Evolutionary conservation across 164 flowering plant species (phyloP).

Genomic region (Cinnamomum micranthum): DNA sequence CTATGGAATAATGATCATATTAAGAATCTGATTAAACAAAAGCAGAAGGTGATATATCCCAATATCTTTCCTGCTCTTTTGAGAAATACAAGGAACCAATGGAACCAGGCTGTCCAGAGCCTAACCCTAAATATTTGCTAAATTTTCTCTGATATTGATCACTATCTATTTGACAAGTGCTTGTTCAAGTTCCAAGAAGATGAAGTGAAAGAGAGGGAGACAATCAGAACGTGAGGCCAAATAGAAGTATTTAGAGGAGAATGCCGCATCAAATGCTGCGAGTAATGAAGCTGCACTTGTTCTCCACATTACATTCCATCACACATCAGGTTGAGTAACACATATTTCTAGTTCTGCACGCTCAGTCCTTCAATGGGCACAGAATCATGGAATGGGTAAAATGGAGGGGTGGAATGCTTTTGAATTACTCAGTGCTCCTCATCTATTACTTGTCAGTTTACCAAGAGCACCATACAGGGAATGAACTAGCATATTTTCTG

Average conservation of each 20-base stretch:
- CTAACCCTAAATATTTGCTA: slow-evolving; percentile 66
- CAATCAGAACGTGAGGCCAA: slow-evolving; percentile 41
- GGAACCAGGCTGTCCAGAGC: slow-evolving; percentile 80
- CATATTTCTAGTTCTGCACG: slow-evolving; percentile 4
- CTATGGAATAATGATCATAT: slow-evolving; percentile 81
- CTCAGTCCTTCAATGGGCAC: slow-evolving; percentile 9
- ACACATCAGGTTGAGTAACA: slow-evolving; percentile 12
- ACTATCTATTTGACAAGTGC: slow-evolving; percentile 64
- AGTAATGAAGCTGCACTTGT: slow-evolving; percentile 49
- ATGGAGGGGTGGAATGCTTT: slow-evolving; percentile 10
- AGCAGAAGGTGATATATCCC: slow-evolving; percentile 55
- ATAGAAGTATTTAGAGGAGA: slow-evolving; percentile 70
- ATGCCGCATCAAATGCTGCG: slow-evolving; percentile 48
- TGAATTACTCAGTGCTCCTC: slow-evolving; percentile 8
- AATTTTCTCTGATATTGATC: slow-evolving; percentile 64
- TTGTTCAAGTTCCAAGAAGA: slow-evolving; percentile 58
- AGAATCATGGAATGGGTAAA: background rate
- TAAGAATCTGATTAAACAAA: slow-evolving; percentile 59
- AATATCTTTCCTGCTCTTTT: slow-evolving; percentile 69
- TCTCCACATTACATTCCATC: slow-evolving; percentile 15
- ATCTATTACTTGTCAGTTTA: slow-evolving; percentile 13
- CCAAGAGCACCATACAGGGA: slow-evolving; percentile 21
- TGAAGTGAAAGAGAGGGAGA: slow-evolving; percentile 43
- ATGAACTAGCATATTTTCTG: slow-evolving; percentile 6
- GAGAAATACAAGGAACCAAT: slow-evolving; percentile 57